Conservation (phyloP, 345 rosid genomes). For the Eutrema heterophyllum region DNA sequence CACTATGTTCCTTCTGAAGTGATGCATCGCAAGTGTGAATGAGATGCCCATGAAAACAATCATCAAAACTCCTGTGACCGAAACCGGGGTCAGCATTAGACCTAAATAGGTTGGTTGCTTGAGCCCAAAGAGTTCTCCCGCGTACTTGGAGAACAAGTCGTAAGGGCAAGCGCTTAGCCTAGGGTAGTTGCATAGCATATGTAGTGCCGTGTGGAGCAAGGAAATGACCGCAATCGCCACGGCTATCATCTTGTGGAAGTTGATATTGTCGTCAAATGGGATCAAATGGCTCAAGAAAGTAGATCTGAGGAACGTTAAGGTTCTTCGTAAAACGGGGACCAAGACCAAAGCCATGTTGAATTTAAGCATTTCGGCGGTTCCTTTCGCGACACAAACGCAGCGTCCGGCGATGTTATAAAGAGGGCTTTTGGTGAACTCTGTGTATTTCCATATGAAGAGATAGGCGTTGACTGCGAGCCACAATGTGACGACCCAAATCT, state of each 20-base stretch:
- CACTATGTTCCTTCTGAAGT: conserved; percentile 58
- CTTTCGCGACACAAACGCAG: conserved; percentile 77
- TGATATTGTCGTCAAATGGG: conserved; percentile 88
- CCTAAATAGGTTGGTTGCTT: conserved; percentile 61
- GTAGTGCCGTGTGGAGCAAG: conserved; percentile 43
- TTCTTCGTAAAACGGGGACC: conserved; percentile 67
- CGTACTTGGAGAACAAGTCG: conserved; percentile 31
- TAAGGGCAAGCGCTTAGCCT: conserved; percentile 37
- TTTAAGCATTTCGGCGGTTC: conserved; percentile 71
- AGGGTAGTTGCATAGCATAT: conserved; percentile 60
- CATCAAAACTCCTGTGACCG: conserved; percentile 60
- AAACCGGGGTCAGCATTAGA: conserved; percentile 42
- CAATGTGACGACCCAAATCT: conserved; percentile 52
- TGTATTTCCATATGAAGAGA: conserved; percentile 56
- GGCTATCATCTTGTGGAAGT: conserved; percentile 73
- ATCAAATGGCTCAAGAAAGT: conserved; percentile 46
- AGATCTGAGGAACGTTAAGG: conserved; percentile 63
- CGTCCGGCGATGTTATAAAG: conserved; percentile 56
- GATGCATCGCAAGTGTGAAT: conserved; percentile 59
- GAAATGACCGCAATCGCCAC: conserved; percentile 39
- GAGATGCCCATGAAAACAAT: conserved; percentile 52
- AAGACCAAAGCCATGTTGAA: conserved; percentile 83
- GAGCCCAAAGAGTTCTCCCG: conserved; percentile 37
- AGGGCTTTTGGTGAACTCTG: conserved; percentile 17
- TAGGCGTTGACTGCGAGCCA: conserved; percentile 42